phyloP scores from a whole-genome alignment of 1,284 basidiomycete genomes.

The Earliella scabrosa region DNA sequence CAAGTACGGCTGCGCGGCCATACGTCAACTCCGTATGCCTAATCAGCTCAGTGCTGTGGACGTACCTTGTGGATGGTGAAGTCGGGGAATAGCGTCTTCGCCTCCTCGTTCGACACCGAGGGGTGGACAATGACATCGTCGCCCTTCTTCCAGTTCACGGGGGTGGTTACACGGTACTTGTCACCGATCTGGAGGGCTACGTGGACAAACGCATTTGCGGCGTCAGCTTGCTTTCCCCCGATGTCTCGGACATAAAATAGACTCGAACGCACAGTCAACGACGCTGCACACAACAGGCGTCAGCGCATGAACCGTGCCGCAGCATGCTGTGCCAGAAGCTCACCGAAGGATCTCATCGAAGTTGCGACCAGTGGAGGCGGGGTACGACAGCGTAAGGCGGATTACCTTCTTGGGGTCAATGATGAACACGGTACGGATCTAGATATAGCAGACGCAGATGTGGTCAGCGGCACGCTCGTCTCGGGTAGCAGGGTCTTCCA shows the following conservation, averaged over 20 bases:
- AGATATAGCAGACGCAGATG: conserved; percentile 12
- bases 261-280: conserved; percentile 61
- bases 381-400: conserved; percentile 90
- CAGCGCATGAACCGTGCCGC: conserved; percentile 7
- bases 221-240: not conserved
- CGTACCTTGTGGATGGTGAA: conserved; percentile 70
- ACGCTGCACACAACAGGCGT: conserved; percentile 40
- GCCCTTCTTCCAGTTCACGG: conserved; percentile 94
- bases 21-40: too few species aligned
- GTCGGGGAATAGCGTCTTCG: conserved; percentile 85
- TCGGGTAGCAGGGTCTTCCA: not conserved
- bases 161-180: conserved; percentile 85
- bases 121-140: conserved; percentile 96
- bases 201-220: conserved; percentile 10
- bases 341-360: conserved; percentile 89
- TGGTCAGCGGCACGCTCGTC: not conserved
- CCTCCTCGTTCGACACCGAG: conserved; percentile 86
- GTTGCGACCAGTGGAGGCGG: conserved; percentile 84
- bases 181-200: conserved; percentile 90
- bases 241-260: not conserved
- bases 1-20: conserved; percentile 64
- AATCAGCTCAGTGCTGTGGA: too few species aligned
- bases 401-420: conserved; percentile 94
- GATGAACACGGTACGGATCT: conserved; percentile 96
- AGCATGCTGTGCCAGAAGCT: conserved; percentile 21